phyloP scores from a whole-genome alignment of 257 asterid genomes.

The Ballota nigra region DNA sequence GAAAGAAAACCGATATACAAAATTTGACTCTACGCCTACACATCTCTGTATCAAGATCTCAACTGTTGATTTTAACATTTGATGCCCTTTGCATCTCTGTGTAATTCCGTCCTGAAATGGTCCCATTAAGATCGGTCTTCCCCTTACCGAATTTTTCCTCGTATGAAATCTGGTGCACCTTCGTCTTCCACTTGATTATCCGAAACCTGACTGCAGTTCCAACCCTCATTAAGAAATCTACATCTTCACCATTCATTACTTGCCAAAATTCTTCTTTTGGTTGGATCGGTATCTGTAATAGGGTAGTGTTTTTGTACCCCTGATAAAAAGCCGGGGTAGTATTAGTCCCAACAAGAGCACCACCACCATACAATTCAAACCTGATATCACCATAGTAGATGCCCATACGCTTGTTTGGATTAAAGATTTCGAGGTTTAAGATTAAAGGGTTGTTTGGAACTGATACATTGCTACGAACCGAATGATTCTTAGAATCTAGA shows the following conservation, averaged over 20 bases:
- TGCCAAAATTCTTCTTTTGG: conserved; percentile 19
- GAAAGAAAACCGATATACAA: conserved; percentile 1
- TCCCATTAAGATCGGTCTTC: conserved; percentile 18
- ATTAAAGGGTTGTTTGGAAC: conserved; percentile 10
- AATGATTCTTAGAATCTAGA: conserved; percentile 12
- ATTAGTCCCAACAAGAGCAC: conserved; percentile 26
- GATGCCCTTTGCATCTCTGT: conserved; percentile 10
- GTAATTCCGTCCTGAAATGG: conserved; percentile 22
- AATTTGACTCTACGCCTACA: background rate
- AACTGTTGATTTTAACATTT: conserved; percentile 10
- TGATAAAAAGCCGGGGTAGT: conserved; percentile 34
- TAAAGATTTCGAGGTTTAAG: conserved; percentile 28
- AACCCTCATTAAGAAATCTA: conserved; percentile 28
- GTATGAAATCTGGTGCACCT: conserved; percentile 34
- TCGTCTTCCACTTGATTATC: conserved; percentile 50
- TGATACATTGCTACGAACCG: conserved; percentile 1
- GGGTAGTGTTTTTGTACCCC: conserved; percentile 33
- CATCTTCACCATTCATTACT: background rate
- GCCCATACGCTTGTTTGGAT: conserved; percentile 48
- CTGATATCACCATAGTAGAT: conserved; percentile 27
- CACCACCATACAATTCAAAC: conserved; percentile 18
- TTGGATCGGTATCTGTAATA: conserved; percentile 15
- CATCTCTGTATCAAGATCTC: conserved; percentile 6
- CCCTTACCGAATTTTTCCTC: conserved; percentile 26
- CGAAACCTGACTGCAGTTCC: conserved; percentile 39